Evolutionary conservation across 345 rosid genomes (phyloP).

Genomic region (Camelina laxa): DNA sequence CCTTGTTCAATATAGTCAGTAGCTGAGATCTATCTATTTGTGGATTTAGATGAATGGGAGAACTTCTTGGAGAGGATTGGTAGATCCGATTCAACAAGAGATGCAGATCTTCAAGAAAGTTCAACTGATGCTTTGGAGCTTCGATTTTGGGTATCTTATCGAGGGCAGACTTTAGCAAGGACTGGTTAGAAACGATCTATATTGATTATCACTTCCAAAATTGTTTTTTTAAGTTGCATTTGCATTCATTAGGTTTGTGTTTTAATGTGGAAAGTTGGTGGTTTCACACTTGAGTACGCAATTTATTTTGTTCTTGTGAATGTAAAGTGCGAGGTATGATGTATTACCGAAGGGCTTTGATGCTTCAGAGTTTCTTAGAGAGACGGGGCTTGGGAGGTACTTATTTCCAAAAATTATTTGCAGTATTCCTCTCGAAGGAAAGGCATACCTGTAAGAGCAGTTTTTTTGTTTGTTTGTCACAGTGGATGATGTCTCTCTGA

Average conservation of each 20-base stretch:
- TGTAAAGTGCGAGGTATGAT: conserved; percentile 98
- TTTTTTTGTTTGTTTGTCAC: conserved; percentile 26
- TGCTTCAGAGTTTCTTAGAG: conserved; percentile 94
- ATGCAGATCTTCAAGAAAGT: conserved; percentile 74
- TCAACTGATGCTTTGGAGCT: conserved; percentile 88
- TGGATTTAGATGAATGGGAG: conserved; percentile 91
- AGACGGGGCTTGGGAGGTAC: conserved; percentile 82
- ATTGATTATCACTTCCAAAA: conserved; percentile 16
- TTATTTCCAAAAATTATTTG: conserved; percentile 15
- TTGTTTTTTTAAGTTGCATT: conserved; percentile 3
- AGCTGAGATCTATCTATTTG: conserved; percentile 28
- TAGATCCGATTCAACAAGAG: conserved; percentile 67
- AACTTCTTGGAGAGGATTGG: conserved; percentile 95
- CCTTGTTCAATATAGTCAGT: conserved; percentile 12
- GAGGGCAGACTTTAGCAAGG: conserved; percentile 97
- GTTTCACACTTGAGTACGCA: conserved; percentile 28
- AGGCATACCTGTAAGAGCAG: conserved; percentile 35
- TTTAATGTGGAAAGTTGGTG: conserved; percentile 29
- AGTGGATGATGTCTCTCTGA: conserved; percentile 66
- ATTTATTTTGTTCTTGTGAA: conserved; percentile 36
- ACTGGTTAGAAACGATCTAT: conserved; percentile 64
- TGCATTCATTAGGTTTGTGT: conserved; percentile 10
- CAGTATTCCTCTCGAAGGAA: conserved; percentile 1
- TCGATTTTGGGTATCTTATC: conserved; percentile 97
- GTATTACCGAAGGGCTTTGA: conserved; percentile 98